phyloP scores from a whole-genome alignment of 257 asterid species.

The Forsythia viridissima region DNA sequence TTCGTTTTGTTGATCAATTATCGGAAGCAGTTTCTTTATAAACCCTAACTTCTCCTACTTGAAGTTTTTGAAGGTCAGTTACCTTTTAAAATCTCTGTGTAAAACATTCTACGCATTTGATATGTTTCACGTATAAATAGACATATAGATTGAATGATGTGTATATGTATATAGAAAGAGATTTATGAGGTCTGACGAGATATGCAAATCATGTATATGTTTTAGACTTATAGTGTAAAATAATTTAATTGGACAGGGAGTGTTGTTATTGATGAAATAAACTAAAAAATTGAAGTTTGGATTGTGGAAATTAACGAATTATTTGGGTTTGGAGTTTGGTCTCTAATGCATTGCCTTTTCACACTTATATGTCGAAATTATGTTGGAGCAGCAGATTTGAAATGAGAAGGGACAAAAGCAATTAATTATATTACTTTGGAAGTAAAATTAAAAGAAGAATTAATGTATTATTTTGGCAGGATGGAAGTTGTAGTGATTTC shows the following conservation, averaged over 20 bases:
- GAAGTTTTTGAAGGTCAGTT: slow-evolving; percentile 16
- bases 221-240: not conserved
- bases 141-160: not conserved
- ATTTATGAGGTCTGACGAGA: not conserved
- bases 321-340: not conserved
- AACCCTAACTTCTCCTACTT: slow-evolving; percentile 10
- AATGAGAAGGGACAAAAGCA: not conserved
- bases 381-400: not conserved
- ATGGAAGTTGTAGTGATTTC: not conserved
- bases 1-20: not conserved
- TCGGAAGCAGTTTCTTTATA: slow-evolving; percentile 1
- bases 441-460: not conserved
- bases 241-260: not conserved
- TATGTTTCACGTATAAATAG: not conserved
- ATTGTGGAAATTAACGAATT: not conserved
- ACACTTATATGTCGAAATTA: not conserved
- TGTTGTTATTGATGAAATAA: not conserved
- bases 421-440: not conserved
- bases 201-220: not conserved
- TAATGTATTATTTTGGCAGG: not conserved
- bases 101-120: not conserved
- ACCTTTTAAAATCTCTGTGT: slow-evolving; percentile 4
- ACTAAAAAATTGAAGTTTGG: not conserved
- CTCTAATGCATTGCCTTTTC: not conserved
- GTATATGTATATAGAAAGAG: too few relatives aligned